A percentile compares a stretch with the other conserved stretches of the same genome.
Conservation (phyloP, 805 yeast species). For the Yamadazyma endophytica region DNA sequence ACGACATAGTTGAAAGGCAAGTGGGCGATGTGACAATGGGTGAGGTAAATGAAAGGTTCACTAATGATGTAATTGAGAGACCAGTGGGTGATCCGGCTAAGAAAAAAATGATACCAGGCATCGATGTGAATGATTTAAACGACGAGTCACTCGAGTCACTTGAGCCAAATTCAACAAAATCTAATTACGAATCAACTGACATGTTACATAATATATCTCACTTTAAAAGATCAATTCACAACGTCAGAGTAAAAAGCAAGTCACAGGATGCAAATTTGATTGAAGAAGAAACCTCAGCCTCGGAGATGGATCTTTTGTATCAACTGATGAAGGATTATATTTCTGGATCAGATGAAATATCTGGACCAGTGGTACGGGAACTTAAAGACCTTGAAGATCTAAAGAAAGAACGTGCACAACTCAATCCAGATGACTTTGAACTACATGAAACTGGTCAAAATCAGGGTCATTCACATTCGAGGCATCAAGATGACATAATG, state of each 20-base stretch:
- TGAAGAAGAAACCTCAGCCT: too few species aligned
- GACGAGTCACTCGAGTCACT: too few species aligned
- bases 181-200: too few species aligned
- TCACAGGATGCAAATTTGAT: too few species aligned
- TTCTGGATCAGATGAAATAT: slow-evolving; percentile 57
- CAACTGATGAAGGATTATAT: slow-evolving; percentile 58
- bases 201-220: too few species aligned
- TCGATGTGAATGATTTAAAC: too few species aligned
- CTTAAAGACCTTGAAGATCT: slow-evolving; percentile 51
- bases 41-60: background rate
- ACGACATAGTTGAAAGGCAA: background rate
- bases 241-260: too few species aligned
- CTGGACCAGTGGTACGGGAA: slow-evolving; percentile 53
- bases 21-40: background rate
- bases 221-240: too few species aligned
- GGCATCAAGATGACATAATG: slow-evolving; percentile 4
- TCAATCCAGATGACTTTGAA: slow-evolving; percentile 12
- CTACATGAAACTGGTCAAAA: slow-evolving; percentile 5
- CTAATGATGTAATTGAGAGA: slow-evolving; percentile 1
- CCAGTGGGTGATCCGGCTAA: too few species aligned
- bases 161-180: too few species aligned
- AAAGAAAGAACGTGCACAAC: slow-evolving; percentile 44
- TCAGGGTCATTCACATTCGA: slow-evolving; percentile 2
- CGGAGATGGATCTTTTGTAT: too few species aligned
- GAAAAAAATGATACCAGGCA: too few species aligned